phyloP scores from a whole-genome alignment of 2,329 filamentous ascomycete species.

The Salinomyces thailandicus region DNA sequence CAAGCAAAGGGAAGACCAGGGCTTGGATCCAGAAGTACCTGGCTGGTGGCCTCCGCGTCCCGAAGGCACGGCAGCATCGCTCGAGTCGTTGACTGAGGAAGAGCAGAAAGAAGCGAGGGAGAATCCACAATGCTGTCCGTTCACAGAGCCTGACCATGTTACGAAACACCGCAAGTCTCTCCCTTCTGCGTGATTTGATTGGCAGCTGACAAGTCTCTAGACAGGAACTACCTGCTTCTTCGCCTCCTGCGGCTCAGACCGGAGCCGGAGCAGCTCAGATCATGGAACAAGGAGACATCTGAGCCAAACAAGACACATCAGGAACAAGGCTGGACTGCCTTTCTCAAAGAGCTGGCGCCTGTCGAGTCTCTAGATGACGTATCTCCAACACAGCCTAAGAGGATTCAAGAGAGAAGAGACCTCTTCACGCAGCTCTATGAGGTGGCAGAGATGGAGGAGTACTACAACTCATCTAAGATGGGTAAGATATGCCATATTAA shows the following conservation, averaged over 20 bases:
- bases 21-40: conserved; percentile 12
- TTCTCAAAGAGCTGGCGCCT: conserved; percentile 19
- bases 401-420: conserved; percentile 5
- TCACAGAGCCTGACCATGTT: conserved; percentile 65
- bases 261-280: conserved; percentile 16
- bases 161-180: conserved; percentile 49
- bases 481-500: no score
- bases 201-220: conserved; percentile 9
- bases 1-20: conserved; percentile 21
- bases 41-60: conserved; percentile 28
- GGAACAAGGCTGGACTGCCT: conserved; percentile 21
- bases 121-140: conserved; percentile 44
- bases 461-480: conserved; percentile 3
- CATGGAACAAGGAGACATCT: conserved; percentile 18
- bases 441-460: conserved; percentile 14
- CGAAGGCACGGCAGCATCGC: no score
- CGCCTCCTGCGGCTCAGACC: conserved; percentile 23
- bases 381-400: conserved; percentile 9
- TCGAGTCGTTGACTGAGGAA: no score
- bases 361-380: conserved; percentile 18
- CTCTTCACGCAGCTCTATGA: conserved; percentile 12
- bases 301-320: conserved; percentile 16
- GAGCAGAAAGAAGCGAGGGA: no score
- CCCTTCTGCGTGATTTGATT: conserved; percentile 7
- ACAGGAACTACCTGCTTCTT: conserved; percentile 21